Conservation (phyloP, 495 filamentous ascomycete genomes). For the Aspergillus cavernicola region DNA sequence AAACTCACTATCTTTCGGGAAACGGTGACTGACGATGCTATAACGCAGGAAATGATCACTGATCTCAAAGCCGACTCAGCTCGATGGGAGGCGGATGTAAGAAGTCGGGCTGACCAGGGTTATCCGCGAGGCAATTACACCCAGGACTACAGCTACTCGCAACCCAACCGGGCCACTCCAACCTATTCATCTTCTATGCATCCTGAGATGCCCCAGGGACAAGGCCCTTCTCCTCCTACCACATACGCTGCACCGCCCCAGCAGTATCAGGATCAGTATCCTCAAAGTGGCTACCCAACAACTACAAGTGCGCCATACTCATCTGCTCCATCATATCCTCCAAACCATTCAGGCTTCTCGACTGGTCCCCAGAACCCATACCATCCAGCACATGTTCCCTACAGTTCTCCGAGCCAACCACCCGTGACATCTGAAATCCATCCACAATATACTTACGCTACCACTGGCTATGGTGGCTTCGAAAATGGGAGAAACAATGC, state of each 20-base stretch:
- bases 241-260: conserved; percentile 37
- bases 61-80: conserved; percentile 79
- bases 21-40: conserved; percentile 24
- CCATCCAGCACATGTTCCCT: conserved; percentile 36
- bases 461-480: conserved; percentile 32
- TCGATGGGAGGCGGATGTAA: conserved; percentile 72
- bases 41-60: conserved; percentile 84
- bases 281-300: conserved; percentile 33
- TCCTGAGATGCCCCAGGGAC: conserved; percentile 37
- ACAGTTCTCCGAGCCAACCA: conserved; percentile 35
- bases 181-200: conserved; percentile 34
- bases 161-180: conserved; percentile 35
- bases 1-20: background rate
- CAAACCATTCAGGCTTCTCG: conserved; percentile 39
- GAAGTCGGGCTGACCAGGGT: conserved; percentile 47
- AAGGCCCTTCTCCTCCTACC: conserved; percentile 38
- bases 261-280: conserved; percentile 37
- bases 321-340: conserved; percentile 31
- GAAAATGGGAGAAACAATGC: conserved; percentile 44
- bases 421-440: conserved; percentile 40
- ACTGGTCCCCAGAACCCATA: conserved; percentile 34
- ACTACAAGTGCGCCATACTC: conserved; percentile 37
- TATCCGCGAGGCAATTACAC: conserved; percentile 45
- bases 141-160: conserved; percentile 41
- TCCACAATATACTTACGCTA: conserved; percentile 41